Evolutionary conservation across 2,329 filamentous ascomycete genomes (phyloP), one percentile per base, ranked within the genome.

Genomic region (Chaetoscypha palmicola): DNA sequence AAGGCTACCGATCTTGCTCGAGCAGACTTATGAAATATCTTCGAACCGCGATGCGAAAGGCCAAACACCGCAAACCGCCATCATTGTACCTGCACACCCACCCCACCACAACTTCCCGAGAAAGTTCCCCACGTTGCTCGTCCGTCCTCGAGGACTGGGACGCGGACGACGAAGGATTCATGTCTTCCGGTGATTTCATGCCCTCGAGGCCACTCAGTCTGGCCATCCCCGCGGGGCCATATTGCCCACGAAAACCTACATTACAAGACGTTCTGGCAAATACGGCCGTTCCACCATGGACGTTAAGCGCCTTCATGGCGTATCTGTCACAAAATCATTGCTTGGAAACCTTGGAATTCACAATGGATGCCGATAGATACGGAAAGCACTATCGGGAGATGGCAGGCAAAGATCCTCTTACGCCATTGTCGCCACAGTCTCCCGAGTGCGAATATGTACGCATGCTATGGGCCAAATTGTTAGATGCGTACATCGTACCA

Each of bases 321-420:
- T 97, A 94, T 60, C 75, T 97, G 3, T 96, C 91, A 1, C 90
- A 94, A 61, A 97, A 97, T 59, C 91, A 97, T 66, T 98, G 92
- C 62, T 71, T 97, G 52, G 92, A 98, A 66, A 96, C 90, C 1
- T 72, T 98, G 30, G 92, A 97, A 62, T 98, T 98, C 64, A 95
- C 90, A 31, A 83, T 96, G 73, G 92, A 96, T 63, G 86, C 91
- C 17, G 85, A 89, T 46, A 78, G 88, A 48, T 98, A 97, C 62
- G 76, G 79, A 41, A 67, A 69, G 12, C 64, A 68, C 47, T 61
- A 61, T 63, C 68, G 62, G 57, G 59, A 55, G 8, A 64, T 68
- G 46, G 52, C 66, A 20, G 63, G 62, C 2, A 69, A 68, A 36
- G 59, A 62, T 16, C 67, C 74, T 2, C 71, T 77, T 11, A 52